Evolutionary conservation across 1,284 basidiomycete species (phyloP).

Genomic region (Ustilago loliicola): DNA sequence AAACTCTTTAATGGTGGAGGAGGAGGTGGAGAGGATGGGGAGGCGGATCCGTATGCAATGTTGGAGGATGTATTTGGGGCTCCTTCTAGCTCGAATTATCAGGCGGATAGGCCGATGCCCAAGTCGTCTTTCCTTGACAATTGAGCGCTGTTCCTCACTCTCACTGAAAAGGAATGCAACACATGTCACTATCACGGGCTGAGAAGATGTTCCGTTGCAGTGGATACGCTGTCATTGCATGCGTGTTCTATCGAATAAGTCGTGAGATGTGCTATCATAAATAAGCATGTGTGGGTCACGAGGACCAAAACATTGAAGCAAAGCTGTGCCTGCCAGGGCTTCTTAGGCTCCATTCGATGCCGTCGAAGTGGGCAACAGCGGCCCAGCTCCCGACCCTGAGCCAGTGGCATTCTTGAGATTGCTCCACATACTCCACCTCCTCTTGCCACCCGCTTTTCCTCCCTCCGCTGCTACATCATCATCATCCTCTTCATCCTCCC

Average conservation of each 20-base stretch:
- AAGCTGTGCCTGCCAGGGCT: too few relatives aligned
- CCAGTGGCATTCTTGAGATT: constrained; percentile 9
- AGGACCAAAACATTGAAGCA: not conserved
- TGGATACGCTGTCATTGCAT: not conserved
- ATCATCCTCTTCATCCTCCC: constrained; percentile 13
- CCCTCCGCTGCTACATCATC: not conserved
- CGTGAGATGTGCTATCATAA: not conserved
- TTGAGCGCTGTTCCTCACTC: not conserved
- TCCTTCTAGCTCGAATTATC: constrained; percentile 16
- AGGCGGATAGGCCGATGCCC: constrained; percentile 24
- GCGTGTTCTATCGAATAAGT: not conserved
- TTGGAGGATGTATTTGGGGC: constrained; percentile 40
- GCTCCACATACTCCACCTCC: constrained; percentile 39
- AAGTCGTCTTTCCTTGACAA: constrained; percentile 22
- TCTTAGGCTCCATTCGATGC: not conserved
- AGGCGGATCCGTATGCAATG: constrained; percentile 52
- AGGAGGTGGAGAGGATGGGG: constrained; percentile 22
- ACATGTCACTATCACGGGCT: not conserved
- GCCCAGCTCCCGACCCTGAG: not conserved
- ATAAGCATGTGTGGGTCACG: not conserved
- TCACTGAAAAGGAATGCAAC: not conserved
- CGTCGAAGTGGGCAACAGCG: constrained; percentile 18
- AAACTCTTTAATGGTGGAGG: not conserved
- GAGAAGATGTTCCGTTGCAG: not conserved
- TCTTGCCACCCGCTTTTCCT: not conserved